phyloP scores from a whole-genome alignment of 1,284 basidiomycete species.

The Cryptococcus sp. region DNA sequence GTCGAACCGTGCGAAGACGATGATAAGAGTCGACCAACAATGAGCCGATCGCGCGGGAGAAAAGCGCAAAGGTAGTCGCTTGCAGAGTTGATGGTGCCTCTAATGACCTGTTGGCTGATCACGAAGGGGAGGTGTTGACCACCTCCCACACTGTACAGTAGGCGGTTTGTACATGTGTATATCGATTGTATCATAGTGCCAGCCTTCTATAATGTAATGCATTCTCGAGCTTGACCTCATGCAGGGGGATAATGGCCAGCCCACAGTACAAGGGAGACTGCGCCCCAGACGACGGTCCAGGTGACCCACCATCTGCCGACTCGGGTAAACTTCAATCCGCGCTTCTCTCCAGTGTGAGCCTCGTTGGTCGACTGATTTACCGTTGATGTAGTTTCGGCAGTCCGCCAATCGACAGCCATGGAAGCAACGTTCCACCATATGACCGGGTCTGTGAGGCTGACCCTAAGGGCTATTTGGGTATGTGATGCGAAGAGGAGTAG shows the following conservation, averaged over 20 bases:
- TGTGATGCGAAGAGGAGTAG: constrained; percentile 79
- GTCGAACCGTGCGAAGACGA: neutral
- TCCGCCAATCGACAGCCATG: constrained; percentile 55
- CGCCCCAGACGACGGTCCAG: constrained; percentile 78
- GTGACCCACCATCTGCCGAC: constrained; percentile 46
- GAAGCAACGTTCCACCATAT: constrained; percentile 80
- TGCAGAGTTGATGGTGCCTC: no score
- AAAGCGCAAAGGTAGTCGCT: no score
- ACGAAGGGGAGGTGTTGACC: no score
- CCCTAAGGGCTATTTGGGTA: constrained; percentile 84
- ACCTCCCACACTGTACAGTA: no score
- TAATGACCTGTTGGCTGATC: no score
- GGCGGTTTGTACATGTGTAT: no score
- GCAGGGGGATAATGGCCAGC: constrained; percentile 86
- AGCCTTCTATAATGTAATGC: neutral
- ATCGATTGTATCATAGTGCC: no score
- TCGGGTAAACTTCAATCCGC: constrained; percentile 7
- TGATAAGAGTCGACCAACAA: no score
- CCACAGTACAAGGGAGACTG: constrained; percentile 75
- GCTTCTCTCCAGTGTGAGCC: constrained; percentile 11
- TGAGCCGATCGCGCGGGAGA: no score
- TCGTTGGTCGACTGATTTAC: constrained; percentile 23
- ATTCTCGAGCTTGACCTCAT: constrained; percentile 43
- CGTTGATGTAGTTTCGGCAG: constrained; percentile 47
- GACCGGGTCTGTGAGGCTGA: constrained; percentile 75